Base-by-base conservation (phyloP, 257 asterid species). In the Nicotiana undulata region DNA sequence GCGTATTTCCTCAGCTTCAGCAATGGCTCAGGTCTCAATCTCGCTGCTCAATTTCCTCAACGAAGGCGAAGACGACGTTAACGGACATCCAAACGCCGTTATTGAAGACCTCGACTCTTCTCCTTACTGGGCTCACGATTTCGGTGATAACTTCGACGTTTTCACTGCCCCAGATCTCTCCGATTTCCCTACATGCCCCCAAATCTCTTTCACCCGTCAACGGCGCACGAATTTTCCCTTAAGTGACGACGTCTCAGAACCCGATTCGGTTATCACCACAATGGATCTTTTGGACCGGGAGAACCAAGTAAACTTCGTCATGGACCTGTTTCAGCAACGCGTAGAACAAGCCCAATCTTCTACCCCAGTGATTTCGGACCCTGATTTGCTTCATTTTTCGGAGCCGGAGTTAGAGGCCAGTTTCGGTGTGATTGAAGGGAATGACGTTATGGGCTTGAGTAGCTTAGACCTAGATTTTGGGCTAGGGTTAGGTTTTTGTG, bases 241-340 rank as follows among this genome's bases (percentile, higher is more conserved):
- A 4, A 51, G 37, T 31, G 89, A 79, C 51, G 80, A 53, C 72
- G 82, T 65, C 22, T 77, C 83, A 2, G 83, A 82, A 8, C 58
- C 80, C 12, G 89, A 80, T 28, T 80, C 81, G 60, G n/a, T 79
- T 63, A 6, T 74, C 40, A 55, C 83, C 6, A 17, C 28, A 79
- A 76, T 84, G 61, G 86, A 86, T 84, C 46, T 63, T 34, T 76
- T 80, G 66, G 79, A 83, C 75, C 83, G 85, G 32, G 84, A 75
- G 76, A 85, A 85, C 80, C 87, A 85, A 44, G 84, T 76, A 0
- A 85, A 83, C 66, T 87, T 85, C 79, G 85, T 87, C 81, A 87
- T 87, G 84, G 88, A 85, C 80, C 85, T 83, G 67, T 63, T 85
- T 22, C 87, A 87, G 63, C 88, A 87, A 80, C 88, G 88, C 49